Conservation (phyloP, 305 asterid genomes). For the Ilex paraguariensis region DNA sequence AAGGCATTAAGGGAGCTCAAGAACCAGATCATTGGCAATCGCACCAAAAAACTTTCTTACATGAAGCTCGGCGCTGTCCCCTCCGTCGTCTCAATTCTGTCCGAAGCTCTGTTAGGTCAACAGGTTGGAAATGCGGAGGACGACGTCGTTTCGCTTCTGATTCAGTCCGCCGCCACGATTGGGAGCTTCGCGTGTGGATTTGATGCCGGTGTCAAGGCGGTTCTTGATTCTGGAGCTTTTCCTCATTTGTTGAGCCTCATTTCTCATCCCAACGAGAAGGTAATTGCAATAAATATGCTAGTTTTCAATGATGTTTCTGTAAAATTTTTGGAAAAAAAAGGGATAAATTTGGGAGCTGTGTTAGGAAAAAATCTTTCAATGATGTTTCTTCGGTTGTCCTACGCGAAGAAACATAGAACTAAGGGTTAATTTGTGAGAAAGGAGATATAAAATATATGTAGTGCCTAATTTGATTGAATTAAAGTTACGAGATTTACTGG, state of each 20-base stretch:
- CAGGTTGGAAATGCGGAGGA: slow-evolving; percentile 26
- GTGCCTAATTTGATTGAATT: too few relatives aligned
- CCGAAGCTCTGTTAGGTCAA: slow-evolving; percentile 9
- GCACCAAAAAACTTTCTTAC: slow-evolving; percentile 69
- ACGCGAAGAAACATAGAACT: too few relatives aligned
- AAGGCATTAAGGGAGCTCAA: slow-evolving; percentile 77
- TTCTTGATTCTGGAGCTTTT: slow-evolving; percentile 84
- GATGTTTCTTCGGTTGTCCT: too few relatives aligned
- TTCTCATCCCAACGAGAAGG: slow-evolving; percentile 74
- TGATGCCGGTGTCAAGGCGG: slow-evolving; percentile 82
- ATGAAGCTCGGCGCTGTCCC: slow-evolving; percentile 90
- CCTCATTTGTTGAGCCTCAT: slow-evolving; percentile 53
- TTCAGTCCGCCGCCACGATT: slow-evolving; percentile 81
- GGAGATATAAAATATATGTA: too few relatives aligned
- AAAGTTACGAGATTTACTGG: too few relatives aligned
- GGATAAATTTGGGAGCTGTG: too few relatives aligned
- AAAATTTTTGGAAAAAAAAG: too few relatives aligned
- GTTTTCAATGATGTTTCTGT: too few relatives aligned
- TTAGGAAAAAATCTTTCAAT: too few relatives aligned
- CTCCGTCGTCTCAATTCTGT: slow-evolving; percentile 51
- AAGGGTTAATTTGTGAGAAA: too few relatives aligned
- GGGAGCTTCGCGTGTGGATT: slow-evolving; percentile 98
- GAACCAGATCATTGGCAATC: slow-evolving; percentile 93
- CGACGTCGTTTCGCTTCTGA: slow-evolving; percentile 43
- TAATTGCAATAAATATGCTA: slow-evolving; percentile 9